Evolutionary conservation across 129 eudicot species (phyloP), one percentile per base, ranked within the genome.

Genomic region (Mikania micrantha): DNA sequence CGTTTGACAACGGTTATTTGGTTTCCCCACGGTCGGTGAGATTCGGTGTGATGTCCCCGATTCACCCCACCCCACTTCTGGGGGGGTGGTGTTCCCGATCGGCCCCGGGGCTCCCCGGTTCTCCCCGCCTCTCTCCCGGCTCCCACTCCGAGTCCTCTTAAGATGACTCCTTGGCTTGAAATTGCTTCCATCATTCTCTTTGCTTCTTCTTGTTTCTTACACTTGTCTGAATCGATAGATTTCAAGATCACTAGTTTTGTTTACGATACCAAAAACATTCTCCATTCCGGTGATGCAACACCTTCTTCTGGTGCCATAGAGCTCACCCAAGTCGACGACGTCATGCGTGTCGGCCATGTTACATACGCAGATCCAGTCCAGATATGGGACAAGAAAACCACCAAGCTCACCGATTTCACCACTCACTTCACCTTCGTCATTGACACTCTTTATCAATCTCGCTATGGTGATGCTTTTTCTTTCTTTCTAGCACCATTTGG

Each of bases 401-500:
- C 63, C 17, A 35, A 34, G 2, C 70, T 72, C 52, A 8, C 70
- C 15, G 70, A 72, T 72, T 72, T 62, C 64, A 13, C 70, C 4
- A 72, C 70, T 25, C 77, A 48, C 17, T 72, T 62, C 77, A 61
- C 63, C 24, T 72, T 72, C 61, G 15, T 50, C 5, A 15, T 72
- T 12, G 70, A 72, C 3, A 72, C 77, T 2, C 12, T 27, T 19
- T 21, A 15, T 17, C 24, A n/a, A 22, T 50, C 77, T 1, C 0
- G 0, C 7, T 60, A 49, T 20, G 70, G 70, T 4, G 63, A 72
- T 9, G 77, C 20, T 1, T n/a, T 72, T 2, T 0, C 63, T 48
- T 72, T 72, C 70, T 72, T 72, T 72, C 63, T 72, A 9, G 77
- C 77, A 0, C 77, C 77, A 9, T 41, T n/a, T 5, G 29, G 20